Evolutionary conservation across 2,329 filamentous ascomycete genomes (phyloP).

Genomic region (Myriosclerotinia scirpicola): DNA sequence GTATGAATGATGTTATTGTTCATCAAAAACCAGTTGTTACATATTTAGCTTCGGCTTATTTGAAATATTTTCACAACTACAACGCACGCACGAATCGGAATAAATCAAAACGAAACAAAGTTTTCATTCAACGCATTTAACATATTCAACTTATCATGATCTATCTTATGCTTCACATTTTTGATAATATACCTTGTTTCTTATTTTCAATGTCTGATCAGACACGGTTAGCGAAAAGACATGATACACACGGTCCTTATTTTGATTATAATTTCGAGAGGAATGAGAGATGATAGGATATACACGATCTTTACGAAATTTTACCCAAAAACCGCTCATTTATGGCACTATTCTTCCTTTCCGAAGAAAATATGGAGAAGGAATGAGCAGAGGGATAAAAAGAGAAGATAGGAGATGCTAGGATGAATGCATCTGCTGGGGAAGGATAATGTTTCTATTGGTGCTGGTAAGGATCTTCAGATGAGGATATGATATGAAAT

Average conservation of each 20-base stretch:
- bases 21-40: too few species aligned
- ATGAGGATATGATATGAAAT: not conserved
- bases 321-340: constrained; percentile 7
- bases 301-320: not conserved
- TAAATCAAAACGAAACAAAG: too few species aligned
- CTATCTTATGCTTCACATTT: not conserved
- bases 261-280: not conserved
- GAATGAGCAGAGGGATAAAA: not conserved
- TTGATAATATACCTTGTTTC: not conserved
- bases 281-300: not conserved
- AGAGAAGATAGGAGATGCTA: not conserved
- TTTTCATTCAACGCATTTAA: too few species aligned
- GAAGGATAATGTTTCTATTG: constrained; percentile 19
- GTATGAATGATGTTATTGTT: not conserved
- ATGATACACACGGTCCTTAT: constrained; percentile 7
- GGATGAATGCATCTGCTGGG: not conserved
- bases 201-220: not conserved
- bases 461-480: not conserved
- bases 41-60: too few species aligned
- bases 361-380: not conserved
- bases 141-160: constrained; percentile 1
- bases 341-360: not conserved
- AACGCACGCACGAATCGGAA: too few species aligned
- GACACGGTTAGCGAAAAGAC: not conserved
- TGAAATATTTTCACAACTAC: not conserved